Conservation (phyloP, 2,329 filamentous ascomycete species). For the Epichloe brachyelytri region DNA sequence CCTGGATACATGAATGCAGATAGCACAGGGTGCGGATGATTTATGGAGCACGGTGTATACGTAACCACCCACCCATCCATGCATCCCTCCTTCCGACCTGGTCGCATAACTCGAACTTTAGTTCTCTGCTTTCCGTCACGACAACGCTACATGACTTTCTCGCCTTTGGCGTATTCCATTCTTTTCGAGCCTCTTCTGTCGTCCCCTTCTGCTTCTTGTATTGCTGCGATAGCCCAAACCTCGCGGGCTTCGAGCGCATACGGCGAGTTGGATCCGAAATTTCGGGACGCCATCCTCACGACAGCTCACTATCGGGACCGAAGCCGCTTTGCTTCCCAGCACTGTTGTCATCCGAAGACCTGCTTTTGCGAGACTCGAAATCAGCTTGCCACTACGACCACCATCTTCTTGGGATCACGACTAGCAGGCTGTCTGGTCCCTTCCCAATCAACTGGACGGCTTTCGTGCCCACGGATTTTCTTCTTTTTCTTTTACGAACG, state of each 20-base stretch:
- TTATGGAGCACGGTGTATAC: too few relatives aligned
- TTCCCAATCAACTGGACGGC: neutral
- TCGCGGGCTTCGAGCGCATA: neutral
- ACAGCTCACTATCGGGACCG: neutral
- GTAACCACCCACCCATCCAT: too few relatives aligned
- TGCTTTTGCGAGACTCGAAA: too few relatives aligned
- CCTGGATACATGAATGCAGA: too few relatives aligned
- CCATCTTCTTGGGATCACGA: constrained; percentile 1
- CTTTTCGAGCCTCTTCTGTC: neutral
- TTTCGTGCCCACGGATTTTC: neutral
- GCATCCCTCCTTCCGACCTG: neutral
- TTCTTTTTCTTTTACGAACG: neutral
- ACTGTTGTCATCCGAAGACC: neutral
- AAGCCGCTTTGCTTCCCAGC: neutral
- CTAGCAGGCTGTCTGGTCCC: constrained; percentile 3
- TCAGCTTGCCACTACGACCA: neutral
- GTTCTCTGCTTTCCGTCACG: neutral
- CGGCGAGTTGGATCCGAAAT: neutral
- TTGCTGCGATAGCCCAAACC: neutral
- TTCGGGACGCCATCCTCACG: too few relatives aligned
- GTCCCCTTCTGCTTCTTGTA: neutral
- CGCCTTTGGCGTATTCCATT: constrained; percentile 5
- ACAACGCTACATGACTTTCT: neutral
- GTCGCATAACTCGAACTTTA: neutral
- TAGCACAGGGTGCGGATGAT: too few relatives aligned